Conservation (phyloP, 495 filamentous ascomycete species). For the Sordaria brevicollis region DNA sequence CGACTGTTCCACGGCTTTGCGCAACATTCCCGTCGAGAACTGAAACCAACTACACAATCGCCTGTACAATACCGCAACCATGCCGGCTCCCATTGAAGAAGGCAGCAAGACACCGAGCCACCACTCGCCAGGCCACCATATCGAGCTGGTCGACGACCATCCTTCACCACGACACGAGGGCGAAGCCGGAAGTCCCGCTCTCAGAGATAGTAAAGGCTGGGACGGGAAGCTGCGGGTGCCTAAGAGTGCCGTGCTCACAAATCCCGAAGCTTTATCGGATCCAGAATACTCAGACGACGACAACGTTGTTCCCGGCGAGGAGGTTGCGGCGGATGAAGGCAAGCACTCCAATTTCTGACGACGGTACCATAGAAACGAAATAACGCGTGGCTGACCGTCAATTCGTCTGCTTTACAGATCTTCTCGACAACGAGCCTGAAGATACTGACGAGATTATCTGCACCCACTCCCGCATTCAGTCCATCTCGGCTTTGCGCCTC, state of each 20-base stretch:
- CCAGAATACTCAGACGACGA: slow-evolving; percentile 76
- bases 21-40: background rate
- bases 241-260: slow-evolving; percentile 50
- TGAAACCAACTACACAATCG: background rate
- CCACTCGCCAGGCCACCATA: slow-evolving; percentile 13
- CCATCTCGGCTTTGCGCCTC: slow-evolving; percentile 65
- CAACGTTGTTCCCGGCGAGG: slow-evolving; percentile 62
- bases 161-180: slow-evolving; percentile 29
- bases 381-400: background rate
- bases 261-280: slow-evolving; percentile 70
- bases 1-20: background rate
- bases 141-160: slow-evolving; percentile 31
- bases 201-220: slow-evolving; percentile 69
- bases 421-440: slow-evolving; percentile 41
- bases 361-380: too few species aligned
- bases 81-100: slow-evolving; percentile 27
- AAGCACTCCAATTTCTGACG: too few species aligned
- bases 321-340: slow-evolving; percentile 79
- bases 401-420: slow-evolving; percentile 23
- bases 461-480: slow-evolving; percentile 72
- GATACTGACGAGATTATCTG: slow-evolving; percentile 75
- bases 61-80: slow-evolving; percentile 5
- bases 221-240: slow-evolving; percentile 80
- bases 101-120: slow-evolving; percentile 21
- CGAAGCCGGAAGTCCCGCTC: slow-evolving; percentile 27